These are phyloP conservation scores for Posidonia oceanica DNA, from an alignment of 116 monocot genomes.

Conservation along the genomic window DNA sequence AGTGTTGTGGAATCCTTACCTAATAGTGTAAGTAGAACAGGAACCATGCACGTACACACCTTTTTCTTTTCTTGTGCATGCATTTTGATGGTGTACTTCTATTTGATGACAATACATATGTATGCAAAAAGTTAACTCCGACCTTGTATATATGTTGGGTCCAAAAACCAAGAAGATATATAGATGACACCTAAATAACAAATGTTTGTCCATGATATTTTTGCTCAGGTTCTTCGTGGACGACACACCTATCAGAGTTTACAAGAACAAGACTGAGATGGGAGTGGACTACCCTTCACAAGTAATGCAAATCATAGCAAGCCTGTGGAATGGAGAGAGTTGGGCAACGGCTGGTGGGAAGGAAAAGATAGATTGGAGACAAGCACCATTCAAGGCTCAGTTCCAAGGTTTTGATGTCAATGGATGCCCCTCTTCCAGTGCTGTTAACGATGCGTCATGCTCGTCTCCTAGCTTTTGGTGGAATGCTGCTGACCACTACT, in stretches of 20 bases:
- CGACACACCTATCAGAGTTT: conserved; percentile 46
- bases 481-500: too few species aligned
- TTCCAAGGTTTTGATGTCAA: conserved; percentile 48
- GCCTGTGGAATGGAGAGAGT: conserved; percentile 60
- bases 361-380: conserved; percentile 45
- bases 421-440: conserved; percentile 20
- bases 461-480: too few species aligned
- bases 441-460: too few species aligned
- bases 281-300: conserved; percentile 59
- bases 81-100: neutral
- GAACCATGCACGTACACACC: neutral
- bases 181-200: neutral
- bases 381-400: conserved; percentile 42
- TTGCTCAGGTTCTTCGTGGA: conserved; percentile 57
- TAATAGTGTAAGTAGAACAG: conserved; percentile 32
- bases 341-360: conserved; percentile 61
- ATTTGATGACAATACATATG: neutral
- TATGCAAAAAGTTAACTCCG: neutral
- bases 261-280: conserved; percentile 26
- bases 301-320: conserved; percentile 65
- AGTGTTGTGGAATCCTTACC: conserved; percentile 49
- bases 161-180: neutral
- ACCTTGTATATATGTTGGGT: too few species aligned
- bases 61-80: neutral
- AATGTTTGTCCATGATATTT: neutral